Base-by-base conservation (phyloP, 2,329 filamentous ascomycete species). In the Ilyonectria destructans region DNA sequence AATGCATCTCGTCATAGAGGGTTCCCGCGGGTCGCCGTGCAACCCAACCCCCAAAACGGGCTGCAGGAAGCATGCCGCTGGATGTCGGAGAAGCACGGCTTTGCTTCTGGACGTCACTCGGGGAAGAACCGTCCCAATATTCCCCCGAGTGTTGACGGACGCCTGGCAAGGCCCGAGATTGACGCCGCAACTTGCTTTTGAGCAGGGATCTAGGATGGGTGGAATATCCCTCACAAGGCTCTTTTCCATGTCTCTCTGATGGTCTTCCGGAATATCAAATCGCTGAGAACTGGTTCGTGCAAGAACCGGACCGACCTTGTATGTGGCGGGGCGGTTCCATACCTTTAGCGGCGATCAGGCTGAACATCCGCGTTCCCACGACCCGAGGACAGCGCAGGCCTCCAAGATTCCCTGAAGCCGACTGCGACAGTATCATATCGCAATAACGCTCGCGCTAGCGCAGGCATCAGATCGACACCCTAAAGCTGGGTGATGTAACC, bases 401-500 rank as follows among this genome's bases (percentile, higher is more conserved):
- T 54, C 33, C 37, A 43, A n/a, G 58, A 52, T 37, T 45, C 49
- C 6, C 58, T 48, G 48, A 17, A 58, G 52, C 54, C 19, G 58
- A 48, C n/a, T 19, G 6, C 37, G 21, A 31, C 51, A 51, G 13
- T 10, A 45, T 9, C 37, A 31, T 49, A 40, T 49, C 12, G 31
- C 21, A 33, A 29, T 21, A 45, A 23, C 35, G 23, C 19, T 37
- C n/a, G 48, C 29, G 56, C 26, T 72, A 68, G 72, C 71, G 69
- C 71, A 69, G 75, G 69, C 70, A 67, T 56, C 61, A 48, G 67
- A 72, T 70, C 65, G 68, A 65, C 67, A 58, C 21, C 21, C 43
- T 51, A 56, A 65, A 58, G 67, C 62, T 48, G 43, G 37, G 45
- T 49, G 48, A 17, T 58, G 46, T 15, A 48, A 52, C 64, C 59